Base-by-base conservation (phyloP, 2,329 filamentous ascomycete species). In the Emmonsiellopsis sp. region DNA sequence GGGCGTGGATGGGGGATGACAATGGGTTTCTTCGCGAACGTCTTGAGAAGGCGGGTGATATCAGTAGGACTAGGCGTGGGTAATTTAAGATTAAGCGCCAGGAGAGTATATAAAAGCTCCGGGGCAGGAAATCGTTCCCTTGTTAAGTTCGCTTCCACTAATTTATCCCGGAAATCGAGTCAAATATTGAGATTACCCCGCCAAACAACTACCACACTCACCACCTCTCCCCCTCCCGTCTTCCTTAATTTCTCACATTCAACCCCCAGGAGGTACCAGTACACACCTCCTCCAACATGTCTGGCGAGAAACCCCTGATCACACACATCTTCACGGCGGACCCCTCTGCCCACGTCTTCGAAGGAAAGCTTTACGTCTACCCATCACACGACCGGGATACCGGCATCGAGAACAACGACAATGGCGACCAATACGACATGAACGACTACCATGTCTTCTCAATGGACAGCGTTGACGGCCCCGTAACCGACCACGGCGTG, bases 371-470 rank as follows among this genome's bases (percentile, higher is more conserved):
- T 56, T 91, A 89, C 75, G 80, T 91, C 70, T 91, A 90, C 73
- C 86, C 87, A 16, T 90, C 86, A 20, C 86, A 91, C 71, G 86
- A 91, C 70, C 80, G 85, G 60, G 84, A 88, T 68, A 87, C 85
- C 5, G 79, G 83, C 68, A 87, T 89, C 67, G 54, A 79, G 54
- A 84, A 86, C 76, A 90, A 91, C 73, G 86, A 90, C 76, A 89
- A 89, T 77, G 87, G 87, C 65, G 86, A 89, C 72, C 87, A 90
- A 67, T 90, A 89, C 68, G 87, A 89, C 73, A 91, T 90, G 87
- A 78, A 73, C 53, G 87, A 91, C 74, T 91, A 91, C 76, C 86
- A 90, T 69, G 87, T 91, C 67, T 84, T 90, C 70, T 84, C 80
- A 59, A 73, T 80, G 31, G 77, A 81, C 53, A 73, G 77, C 1